These are phyloP conservation scores for Syzygium jambos DNA, from an alignment of 345 rosid species.

Conservation along the genomic window DNA sequence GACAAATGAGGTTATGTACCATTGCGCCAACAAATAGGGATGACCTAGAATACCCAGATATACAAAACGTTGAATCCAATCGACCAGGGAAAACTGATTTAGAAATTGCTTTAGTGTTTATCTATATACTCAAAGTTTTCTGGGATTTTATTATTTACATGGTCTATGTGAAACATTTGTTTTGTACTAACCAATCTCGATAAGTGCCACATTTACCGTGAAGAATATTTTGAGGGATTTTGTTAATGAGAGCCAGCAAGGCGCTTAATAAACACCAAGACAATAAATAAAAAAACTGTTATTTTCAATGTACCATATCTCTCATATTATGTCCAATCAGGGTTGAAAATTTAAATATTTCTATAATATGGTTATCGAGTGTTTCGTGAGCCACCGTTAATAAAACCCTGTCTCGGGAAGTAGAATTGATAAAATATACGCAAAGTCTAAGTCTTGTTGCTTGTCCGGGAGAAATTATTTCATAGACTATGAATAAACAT, in stretches of 20 bases:
- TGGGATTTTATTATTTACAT: not conserved
- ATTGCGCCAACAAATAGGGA: not conserved
- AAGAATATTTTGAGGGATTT: not conserved
- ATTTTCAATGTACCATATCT: not conserved
- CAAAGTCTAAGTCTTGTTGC: not conserved
- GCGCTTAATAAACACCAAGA: not conserved
- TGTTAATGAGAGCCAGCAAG: not conserved
- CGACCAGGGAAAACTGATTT: not conserved
- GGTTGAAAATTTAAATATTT: not conserved
- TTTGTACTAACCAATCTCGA: not conserved
- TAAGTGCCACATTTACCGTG: not conserved
- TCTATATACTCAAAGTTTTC: not conserved
- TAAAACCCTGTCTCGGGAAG: not conserved
- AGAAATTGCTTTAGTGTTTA: not conserved
- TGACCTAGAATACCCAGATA: rapidly evolving
- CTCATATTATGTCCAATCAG: not conserved
- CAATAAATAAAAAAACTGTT: no score
- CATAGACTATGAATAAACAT: not conserved
- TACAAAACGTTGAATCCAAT: not conserved
- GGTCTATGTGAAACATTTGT: not conserved
- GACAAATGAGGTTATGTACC: not conserved
- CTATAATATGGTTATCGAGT: not conserved
- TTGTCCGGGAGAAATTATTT: not conserved
- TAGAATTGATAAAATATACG: not conserved
- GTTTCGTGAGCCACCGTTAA: not conserved